phyloP scores from a whole-genome alignment of 2,329 filamentous ascomycete species.

The Simplicillium aogashimaense region DNA sequence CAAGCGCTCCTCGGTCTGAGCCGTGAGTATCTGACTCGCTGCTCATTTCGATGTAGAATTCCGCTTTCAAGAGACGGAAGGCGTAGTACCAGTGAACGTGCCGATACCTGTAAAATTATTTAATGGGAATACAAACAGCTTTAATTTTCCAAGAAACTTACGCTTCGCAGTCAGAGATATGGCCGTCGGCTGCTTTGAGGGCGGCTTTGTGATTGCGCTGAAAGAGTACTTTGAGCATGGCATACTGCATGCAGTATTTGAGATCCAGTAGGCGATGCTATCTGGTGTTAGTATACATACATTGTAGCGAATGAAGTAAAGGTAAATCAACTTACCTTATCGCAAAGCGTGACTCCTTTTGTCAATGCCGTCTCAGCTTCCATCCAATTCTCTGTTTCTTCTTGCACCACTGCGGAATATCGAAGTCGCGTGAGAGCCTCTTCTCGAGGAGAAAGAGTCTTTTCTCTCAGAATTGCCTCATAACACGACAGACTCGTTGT shows the following conservation, averaged over 20 bases:
- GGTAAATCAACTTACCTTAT: slow-evolving; percentile 36
- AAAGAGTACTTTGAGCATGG: slow-evolving; percentile 60
- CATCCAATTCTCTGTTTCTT: slow-evolving; percentile 68
- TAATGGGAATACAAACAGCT: slow-evolving; percentile 8
- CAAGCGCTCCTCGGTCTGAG: slow-evolving; percentile 53
- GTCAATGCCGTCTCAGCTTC: slow-evolving; percentile 63
- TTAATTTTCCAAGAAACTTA: slow-evolving; percentile 30
- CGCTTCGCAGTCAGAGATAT: slow-evolving; percentile 59
- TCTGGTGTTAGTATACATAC: slow-evolving; percentile 15
- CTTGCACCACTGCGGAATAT: slow-evolving; percentile 61
- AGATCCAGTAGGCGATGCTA: slow-evolving; percentile 44
- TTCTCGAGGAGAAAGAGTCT: slow-evolving; percentile 49
- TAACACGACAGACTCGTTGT: slow-evolving; percentile 64
- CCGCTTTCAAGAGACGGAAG: slow-evolving; percentile 63
- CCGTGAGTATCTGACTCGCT: slow-evolving; percentile 21
- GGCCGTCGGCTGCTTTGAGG: slow-evolving; percentile 59
- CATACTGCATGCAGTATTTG: slow-evolving; percentile 69
- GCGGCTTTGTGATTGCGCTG: slow-evolving; percentile 63
- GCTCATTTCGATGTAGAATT: slow-evolving; percentile 54
- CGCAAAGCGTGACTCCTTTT: slow-evolving; percentile 61
- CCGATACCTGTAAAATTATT: slow-evolving; percentile 35
- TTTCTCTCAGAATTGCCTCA: slow-evolving; percentile 56
- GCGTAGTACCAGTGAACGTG: slow-evolving; percentile 68
- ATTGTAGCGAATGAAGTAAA: too few relatives aligned
- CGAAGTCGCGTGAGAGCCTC: slow-evolving; percentile 61